Evolutionary conservation across 2,329 filamentous ascomycete species (phyloP), one percentile per base, ranked within the genome.

Genomic region (Neonectria ditissima): DNA sequence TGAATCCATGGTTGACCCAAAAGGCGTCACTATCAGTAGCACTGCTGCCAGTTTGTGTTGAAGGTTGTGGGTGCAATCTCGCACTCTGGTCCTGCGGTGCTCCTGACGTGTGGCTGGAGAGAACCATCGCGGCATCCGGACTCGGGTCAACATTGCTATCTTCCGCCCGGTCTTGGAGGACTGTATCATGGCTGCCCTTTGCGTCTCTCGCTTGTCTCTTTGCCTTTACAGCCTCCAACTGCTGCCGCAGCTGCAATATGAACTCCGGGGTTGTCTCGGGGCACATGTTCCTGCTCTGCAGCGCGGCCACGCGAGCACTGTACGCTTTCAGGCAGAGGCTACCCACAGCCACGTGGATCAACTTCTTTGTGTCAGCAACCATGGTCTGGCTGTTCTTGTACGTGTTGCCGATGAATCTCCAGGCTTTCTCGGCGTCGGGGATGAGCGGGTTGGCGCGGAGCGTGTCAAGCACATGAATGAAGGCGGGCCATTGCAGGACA

Each of bases 401-500:
- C 43, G 43, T 47, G 20, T 28, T 47, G 10, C 43, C 20, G 16
- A 47, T 47, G 26, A 47, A 47, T 3, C 11, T 6, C 43, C 43
- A 47, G 3, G 43, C 43, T 26, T 24, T 47, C 43, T 26, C 43
- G 6, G 43, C 43, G 11, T 26, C 53, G 2, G 53, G 6, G 2
- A 28, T 30, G 13, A 55, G 18, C 9, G 53, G 53, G 6, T 47
- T 26, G 8, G 53, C 34, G n/a, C 53, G 53, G 16, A 55, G 53
- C 14, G 37, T 55, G 39, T 55, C 53, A 8, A 55, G 53, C 4
- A 55, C 39, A 26, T 47, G 53, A 20, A 55, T 55, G 11, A 55
- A 26, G 24, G 53, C 53, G 26, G 45, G 53, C 53, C 53, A 55
- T 37, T 55, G 53, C 53, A 41, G 20, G 8, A 55, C 37, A 20